phyloP scores from a whole-genome alignment of 208 protist species.

The Herpetomonas tarakana region DNA sequence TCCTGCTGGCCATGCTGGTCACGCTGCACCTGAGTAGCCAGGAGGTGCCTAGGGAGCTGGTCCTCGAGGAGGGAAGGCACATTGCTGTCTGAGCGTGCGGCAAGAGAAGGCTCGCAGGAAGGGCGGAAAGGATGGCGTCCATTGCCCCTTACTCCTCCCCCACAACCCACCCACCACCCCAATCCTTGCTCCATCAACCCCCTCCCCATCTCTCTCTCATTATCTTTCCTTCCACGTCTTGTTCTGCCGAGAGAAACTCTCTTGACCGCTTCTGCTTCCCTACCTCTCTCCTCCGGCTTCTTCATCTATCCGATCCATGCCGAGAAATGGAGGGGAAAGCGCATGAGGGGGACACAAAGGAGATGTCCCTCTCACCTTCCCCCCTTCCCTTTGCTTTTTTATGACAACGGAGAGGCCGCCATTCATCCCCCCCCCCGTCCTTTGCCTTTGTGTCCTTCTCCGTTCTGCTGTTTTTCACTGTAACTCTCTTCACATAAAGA shows the following conservation, averaged over 20 bases:
- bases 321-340: background rate
- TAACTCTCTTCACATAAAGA: background rate
- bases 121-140: background rate
- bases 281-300: background rate
- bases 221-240: background rate
- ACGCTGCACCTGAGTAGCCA: background rate
- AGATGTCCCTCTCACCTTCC: background rate
- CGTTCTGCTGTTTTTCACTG: no score
- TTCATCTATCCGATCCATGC: background rate
- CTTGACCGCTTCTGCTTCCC: background rate
- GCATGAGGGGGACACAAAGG: background rate
- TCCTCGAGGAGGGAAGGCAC: background rate
- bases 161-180: background rate
- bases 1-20: background rate
- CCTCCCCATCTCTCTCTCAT: background rate
- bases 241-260: background rate
- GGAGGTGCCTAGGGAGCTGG: background rate
- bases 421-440: no score
- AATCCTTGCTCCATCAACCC: background rate
- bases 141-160: background rate
- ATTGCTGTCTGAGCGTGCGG: background rate
- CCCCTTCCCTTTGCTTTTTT: background rate
- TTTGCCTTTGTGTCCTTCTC: no score
- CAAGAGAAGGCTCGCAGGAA: background rate
- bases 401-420: no score